Evolutionary conservation across 164 flowering plant species (phyloP).

Genomic region (Santalum album): DNA sequence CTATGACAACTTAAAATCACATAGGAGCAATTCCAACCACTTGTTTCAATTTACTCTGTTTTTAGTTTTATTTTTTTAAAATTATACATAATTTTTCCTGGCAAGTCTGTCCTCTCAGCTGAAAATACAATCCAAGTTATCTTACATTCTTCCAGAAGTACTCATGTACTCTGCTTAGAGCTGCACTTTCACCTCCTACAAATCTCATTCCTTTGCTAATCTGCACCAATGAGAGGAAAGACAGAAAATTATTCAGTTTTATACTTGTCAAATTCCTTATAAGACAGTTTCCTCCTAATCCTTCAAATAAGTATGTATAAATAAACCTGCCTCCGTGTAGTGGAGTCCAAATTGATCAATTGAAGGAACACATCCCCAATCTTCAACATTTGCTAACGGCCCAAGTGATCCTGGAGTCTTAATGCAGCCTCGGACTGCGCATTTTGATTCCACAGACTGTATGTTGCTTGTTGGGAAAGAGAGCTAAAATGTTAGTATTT

Average conservation of each 20-base stretch:
- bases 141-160: slow-evolving; percentile 90
- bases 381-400: slow-evolving; percentile 52
- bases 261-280: not conserved
- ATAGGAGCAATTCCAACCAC: no score
- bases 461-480: slow-evolving; percentile 13
- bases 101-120: no score
- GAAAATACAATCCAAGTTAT: not conserved
- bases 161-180: slow-evolving; percentile 65
- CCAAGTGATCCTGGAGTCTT: slow-evolving; percentile 59
- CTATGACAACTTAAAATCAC: no score
- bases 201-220: slow-evolving; percentile 58
- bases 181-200: slow-evolving; percentile 86
- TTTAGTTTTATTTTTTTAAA: no score
- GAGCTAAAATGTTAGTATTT: not conserved
- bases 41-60: no score
- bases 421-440: slow-evolving; percentile 46
- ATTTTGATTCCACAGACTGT: slow-evolving; percentile 80
- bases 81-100: no score
- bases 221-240: slow-evolving; percentile 28
- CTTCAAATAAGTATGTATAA: not conserved
- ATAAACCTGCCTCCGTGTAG: slow-evolving; percentile 45
- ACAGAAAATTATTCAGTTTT: not conserved
- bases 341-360: slow-evolving; percentile 47
- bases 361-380: slow-evolving; percentile 79
- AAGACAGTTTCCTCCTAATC: not conserved